phyloP scores from a whole-genome alignment of 352 stramenopile genomes.

The Phytophthora foliorum region DNA sequence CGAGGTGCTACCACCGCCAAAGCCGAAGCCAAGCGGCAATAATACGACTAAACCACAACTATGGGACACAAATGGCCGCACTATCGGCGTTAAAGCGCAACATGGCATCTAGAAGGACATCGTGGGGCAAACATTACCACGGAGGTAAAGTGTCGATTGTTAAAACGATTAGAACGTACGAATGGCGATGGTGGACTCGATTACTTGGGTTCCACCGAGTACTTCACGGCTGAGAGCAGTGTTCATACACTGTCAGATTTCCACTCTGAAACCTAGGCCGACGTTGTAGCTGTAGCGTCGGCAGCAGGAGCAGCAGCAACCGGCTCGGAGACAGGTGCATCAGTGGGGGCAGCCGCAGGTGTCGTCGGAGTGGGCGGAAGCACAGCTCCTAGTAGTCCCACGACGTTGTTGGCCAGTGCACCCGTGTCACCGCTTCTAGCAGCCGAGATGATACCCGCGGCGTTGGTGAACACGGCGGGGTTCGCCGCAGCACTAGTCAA shows the following conservation, averaged over 20 bases:
- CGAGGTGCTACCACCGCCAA: not conserved
- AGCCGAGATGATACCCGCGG: constrained; percentile 3
- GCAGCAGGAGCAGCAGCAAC: not conserved
- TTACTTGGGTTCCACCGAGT: not conserved
- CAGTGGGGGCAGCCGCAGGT: not conserved
- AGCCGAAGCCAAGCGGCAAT: not conserved
- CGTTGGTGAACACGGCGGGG: not conserved
- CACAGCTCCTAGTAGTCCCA: constrained; percentile 3
- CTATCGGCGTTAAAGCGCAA: constrained; percentile 42
- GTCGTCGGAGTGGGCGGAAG: not conserved
- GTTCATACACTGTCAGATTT: not conserved
- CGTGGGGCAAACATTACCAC: not conserved
- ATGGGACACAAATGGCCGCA: constrained; percentile 69
- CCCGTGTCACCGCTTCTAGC: not conserved
- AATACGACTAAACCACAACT: constrained; percentile 31
- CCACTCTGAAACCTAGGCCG: not conserved
- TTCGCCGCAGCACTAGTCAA: constrained; percentile 8
- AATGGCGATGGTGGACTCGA: not conserved
- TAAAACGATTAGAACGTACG: constrained; percentile 1
- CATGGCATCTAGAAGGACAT: constrained; percentile 2
- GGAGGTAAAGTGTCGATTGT: not conserved
- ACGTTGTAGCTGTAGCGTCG: not conserved
- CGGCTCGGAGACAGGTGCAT: not conserved
- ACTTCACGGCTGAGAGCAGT: not conserved
- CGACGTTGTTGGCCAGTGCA: constrained; percentile 2